Base-by-base conservation (phyloP, 1,284 basidiomycete genomes). In the Mycena citricolor region DNA sequence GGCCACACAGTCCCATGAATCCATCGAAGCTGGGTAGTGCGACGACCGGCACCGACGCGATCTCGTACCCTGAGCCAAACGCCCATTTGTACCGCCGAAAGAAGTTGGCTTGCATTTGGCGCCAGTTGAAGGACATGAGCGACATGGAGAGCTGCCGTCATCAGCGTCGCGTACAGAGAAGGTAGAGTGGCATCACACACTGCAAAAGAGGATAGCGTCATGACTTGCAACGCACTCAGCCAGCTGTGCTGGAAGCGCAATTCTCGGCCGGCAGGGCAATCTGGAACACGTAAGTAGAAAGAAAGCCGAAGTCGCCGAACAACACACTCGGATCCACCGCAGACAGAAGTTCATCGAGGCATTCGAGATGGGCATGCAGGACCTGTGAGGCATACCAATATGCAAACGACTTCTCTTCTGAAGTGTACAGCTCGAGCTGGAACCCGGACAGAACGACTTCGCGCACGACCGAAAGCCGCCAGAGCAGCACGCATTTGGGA, bases 361-460 rank as follows among this genome's bases (percentile, higher is more conserved):
- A 73, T 4, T 61, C 59, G 8, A 84, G 54, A 54, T 87, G 78
- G n/a, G 61, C 60, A 16, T 79, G 73, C 2, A 83, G 62, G 1
- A 88, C 69, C 32, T 73, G 69, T 1, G 71, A 57, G 6, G 71
- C 64, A 56, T 88, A 85, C 83, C 86, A 90, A 64, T 90, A 90
- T 4, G 86, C 80, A 51, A 86, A 77, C 0, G 82, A 69, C 31
- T 70, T 74, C 57, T 92, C 89, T 30, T 83, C 74, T 1, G 68
- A 61, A 7, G 76, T 69, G 55, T 91, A 90, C 7, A 93, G 63
- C 32, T 86, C 82, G 20, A 90, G 67, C 58, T 90, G 86, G 52
- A 89, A 86, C 2, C 87, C 90, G 1, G 84, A 80, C 36, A 86
- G 67, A 8, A 89, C 64, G 14, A 91, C 70, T 52, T 92, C 86